Evolutionary conservation across 148 eudicot genomes (phyloP), one percentile per base, ranked within the genome.

Genomic region (Chenopodium quinoa): DNA sequence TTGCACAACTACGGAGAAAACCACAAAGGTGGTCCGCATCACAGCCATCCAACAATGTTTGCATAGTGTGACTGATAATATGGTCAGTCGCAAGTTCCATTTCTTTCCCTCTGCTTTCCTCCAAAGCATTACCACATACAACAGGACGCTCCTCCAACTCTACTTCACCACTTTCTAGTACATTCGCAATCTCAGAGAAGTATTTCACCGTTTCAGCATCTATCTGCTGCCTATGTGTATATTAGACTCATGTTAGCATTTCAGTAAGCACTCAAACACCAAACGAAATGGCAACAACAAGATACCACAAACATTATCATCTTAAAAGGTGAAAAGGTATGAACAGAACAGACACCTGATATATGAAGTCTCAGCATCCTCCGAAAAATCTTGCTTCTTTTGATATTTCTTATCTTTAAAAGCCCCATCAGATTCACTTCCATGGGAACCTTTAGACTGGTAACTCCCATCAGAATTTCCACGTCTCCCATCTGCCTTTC

Each of bases 21-120:
- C 83, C 83, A 85, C 98, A 93, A 52, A 91, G 90, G 82, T 91
- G 92, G 68, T 93, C 91, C 37, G 90, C 83, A 82, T 90, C 91
- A 87, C 98, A 96, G 44, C 95, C 93, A 77, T 92, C 93, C 65
- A 96, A 91, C 56, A 96, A 89, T 16, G 78, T 85, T 86, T 96
- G 92, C 87, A 96, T 58, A 67, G 95, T 93, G 82, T 92, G 94
- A 90, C 99, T 96, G 64, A 93, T 78, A 60, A 90, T 84, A 83
- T 90, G 85, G 81, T 96, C 99, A 32, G 91, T 96, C 31, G 93
- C 93, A 68, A 96, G 94, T 83, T 93, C 98, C 56, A 92, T 90
- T 86, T 96, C 99, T 88, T 90, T 92, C 75, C 98, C 98, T 73
- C 90, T 88, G 27, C 90, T 88, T 87, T 96, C 99, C 88, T 93